Percentiles rank a stretch among this genome's conserved stretches.
These are phyloP conservation scores for Calvatia gigantea DNA, from an alignment of 768 basidiomycete genomes.

Conservation along the genomic window DNA sequence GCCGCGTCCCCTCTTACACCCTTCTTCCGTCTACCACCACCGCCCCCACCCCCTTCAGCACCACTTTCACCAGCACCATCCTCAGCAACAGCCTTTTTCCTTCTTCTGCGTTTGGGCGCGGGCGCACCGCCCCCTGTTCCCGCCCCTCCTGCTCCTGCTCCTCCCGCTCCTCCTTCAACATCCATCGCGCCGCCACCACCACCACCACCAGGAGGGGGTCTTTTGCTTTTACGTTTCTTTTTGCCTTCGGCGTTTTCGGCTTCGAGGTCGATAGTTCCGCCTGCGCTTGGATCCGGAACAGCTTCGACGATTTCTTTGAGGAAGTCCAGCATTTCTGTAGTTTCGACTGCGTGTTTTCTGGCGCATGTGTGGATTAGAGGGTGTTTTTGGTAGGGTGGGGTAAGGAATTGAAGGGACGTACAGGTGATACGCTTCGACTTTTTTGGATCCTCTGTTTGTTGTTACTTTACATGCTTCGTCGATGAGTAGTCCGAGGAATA, in stretches of 20 bases:
- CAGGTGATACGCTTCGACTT: conserved; percentile 93
- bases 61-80: conserved; percentile 12
- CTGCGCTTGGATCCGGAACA: conserved; percentile 84
- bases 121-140: conserved; percentile 29
- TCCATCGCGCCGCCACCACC: conserved; percentile 8
- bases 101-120: conserved; percentile 47
- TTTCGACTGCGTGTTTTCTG: conserved; percentile 92
- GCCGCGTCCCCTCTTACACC: conserved; percentile 11
- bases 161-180: too few relatives aligned
- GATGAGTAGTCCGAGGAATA: conserved; percentile 84
- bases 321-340: conserved; percentile 88
- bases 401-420: conserved; percentile 38
- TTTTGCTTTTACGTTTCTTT: conserved; percentile 59
- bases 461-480: conserved; percentile 83
- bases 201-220: conserved; percentile 28
- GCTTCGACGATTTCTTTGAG: conserved; percentile 86
- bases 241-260: conserved; percentile 53
- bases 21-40: conserved; percentile 6
- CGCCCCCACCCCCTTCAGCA: conserved; percentile 14
- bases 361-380: background rate
- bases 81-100: conserved; percentile 40
- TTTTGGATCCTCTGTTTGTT: conserved; percentile 72
- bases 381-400: background rate
- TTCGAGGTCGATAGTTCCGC: conserved; percentile 74
- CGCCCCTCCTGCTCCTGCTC: too few relatives aligned